Evolutionary conservation across 345 rosid genomes (phyloP), one percentile per base, ranked within the genome.

Genomic region (Rhodamnia argentea): DNA sequence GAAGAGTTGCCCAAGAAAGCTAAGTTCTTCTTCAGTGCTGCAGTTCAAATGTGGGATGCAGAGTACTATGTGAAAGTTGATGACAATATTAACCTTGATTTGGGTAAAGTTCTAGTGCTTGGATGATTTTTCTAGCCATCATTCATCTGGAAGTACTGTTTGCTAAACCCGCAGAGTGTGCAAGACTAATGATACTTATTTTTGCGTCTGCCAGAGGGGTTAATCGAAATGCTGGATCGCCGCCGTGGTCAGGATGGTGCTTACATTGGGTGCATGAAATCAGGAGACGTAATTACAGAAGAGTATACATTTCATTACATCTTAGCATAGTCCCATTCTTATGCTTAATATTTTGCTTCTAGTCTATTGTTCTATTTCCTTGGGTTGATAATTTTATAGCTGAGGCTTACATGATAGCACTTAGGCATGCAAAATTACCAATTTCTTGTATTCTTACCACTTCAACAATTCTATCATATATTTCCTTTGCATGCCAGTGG

Each of bases 241-340:
- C 97, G 94, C 3, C 96, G 91, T 87, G 94, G 90, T 86, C 96
- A 95, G 90, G 95, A 93, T 89, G 88, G 91, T 87, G 93, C 96
- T 83, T 97, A 97, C 88, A 88, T 96, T 83, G 99, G 99, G 84
- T 96, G 99, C 91, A 97, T 95, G 99, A 97, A 97, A 93, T 96
- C 99, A 22, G 99, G 99, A 85, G 96, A 92, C 26, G 99, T 97
- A 82, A 89, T 96, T 78, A 50, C 92, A 87, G 98, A 94, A 86
- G 91, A 90, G 99, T 97, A 92, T 56, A 44, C 58, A 82, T 55
- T 82, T 82, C 5, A 59, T 82, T 10, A 47, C 86, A 32, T 62
- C 32, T 84, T 51, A 20, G 32, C 40, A 47, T 24, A 24, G 22
- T 60, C 51, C 55, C 59, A 52, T 53, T 32, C 47, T 83, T 54